Base-by-base conservation (phyloP, 2,329 filamentous ascomycete genomes). In the Colletotrichum lupini region DNA sequence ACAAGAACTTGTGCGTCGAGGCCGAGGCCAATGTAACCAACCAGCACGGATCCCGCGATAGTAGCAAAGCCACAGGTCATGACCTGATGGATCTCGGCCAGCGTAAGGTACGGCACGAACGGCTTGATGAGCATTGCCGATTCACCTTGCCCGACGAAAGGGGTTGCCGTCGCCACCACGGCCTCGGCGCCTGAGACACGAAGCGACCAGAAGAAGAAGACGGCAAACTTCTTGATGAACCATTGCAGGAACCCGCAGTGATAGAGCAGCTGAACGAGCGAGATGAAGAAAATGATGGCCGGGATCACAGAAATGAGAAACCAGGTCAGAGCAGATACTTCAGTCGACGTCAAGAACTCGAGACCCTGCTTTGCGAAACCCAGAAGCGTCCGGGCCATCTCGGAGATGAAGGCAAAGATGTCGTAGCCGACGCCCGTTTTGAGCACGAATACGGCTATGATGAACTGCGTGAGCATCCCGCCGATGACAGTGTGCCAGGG, bases 141-240 rank as follows among this genome's bases (percentile, higher is more conserved):
- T 85, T 94, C 92, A 76, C 93, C 92, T 81, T 94, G 92, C n/a
- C 93, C 93, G 76, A 94, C 93, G 82, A 94, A 94, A 1, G 93
- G 93, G 14, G 92, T 93, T 5, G 92, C 92, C 46, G 92, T 91
- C 65, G 93, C 93, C 61, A 94, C 93, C 30, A 94, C 92, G 8
- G 92, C 92, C 80, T 94, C 93, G 37, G 92, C 92, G 75, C 93
- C 93, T 16, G 92, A 94, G 11, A 94, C 92, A 24, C 88, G 87
- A 86, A 95, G 92, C 55, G 86, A 86, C 91, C 92, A 94, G 88
- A 93, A 94, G 88, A 95, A 94, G 84, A 94, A 92, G 53, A 89
- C 86, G 68, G 93, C 92, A 77, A 94, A 93, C 78, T 94, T 94
- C 73, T 86, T 87, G 76, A 94, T 88, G 80, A 92, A 92, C 92